Evolutionary conservation across 1,284 basidiomycete genomes (phyloP), one percentile per base, ranked within the genome.

Genomic region (Rhodotorula sp.): DNA sequence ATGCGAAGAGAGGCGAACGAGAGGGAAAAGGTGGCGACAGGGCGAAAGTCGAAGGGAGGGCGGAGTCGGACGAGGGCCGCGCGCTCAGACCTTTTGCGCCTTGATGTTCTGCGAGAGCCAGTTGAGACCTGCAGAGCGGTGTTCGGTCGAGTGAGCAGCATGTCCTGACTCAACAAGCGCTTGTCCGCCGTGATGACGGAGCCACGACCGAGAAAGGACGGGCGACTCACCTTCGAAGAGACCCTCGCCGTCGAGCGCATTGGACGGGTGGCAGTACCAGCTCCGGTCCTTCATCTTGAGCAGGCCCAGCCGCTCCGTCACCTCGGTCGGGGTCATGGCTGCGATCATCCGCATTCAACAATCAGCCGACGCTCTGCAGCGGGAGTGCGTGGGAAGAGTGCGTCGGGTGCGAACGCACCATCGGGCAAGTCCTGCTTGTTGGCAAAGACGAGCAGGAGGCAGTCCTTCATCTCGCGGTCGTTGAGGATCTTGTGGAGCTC

Each of bases 351-450:
- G 5, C 34, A 34, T 5, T 2, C 5, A 2, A 34, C 34, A 5
- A 34, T 34, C 34, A 34, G 34, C 34, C 34, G 34, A 34, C 34
- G 34, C 34, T 34, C 34, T 34, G 34, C 5, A 3, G 34, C 34
- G 34, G 34, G 34, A 34, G 34, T 34, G 34, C 10, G 7, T 3
- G 25, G 48, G 46, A 5, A 10, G 48, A 23, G 12, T 9, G 45
- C 3, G 55, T 5, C 42, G 42, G 7, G 1, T 12, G 19, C 23
- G 14, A 23, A 84, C 87, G 77, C 79, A 96, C 94, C 94, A 80
- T 93, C 94, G 21, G 94, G 94, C 75, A 99, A 84, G 87, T 99
- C 97, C 84, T 99, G 97, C 85, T 99, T 99, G 85, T 97, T 99
- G 34, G 97, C 96, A 84, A 99, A 99, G 49, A 99, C 96, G 73